Conservation (phyloP, 352 stramenopile species). For the Blastocystis sp. region DNA sequence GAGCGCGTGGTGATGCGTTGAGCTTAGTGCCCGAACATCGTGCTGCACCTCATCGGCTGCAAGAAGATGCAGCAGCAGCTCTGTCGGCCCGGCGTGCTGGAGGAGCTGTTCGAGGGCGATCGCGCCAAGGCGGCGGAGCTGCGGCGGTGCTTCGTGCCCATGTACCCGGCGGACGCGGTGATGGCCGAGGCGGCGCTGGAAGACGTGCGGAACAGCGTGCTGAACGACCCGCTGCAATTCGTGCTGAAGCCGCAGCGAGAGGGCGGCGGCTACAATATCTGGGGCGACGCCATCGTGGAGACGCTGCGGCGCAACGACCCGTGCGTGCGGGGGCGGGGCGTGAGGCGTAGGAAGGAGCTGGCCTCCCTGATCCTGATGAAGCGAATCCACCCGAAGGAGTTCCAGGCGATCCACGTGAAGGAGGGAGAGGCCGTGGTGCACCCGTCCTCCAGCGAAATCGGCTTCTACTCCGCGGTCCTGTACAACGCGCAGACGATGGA, state of each 20-base stretch:
- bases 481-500: slow-evolving; percentile 74
- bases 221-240: slow-evolving; percentile 77
- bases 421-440: slow-evolving; percentile 71
- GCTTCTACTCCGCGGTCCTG: slow-evolving; percentile 74
- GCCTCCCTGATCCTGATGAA: slow-evolving; percentile 92
- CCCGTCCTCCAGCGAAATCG: slow-evolving; percentile 63
- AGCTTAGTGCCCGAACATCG: slow-evolving; percentile 86
- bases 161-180: slow-evolving; percentile 81
- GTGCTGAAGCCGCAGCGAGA: slow-evolving; percentile 97
- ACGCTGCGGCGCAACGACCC: slow-evolving; percentile 78
- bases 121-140: slow-evolving; percentile 77
- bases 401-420: slow-evolving; percentile 75
- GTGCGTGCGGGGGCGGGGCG: slow-evolving; percentile 66
- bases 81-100: slow-evolving; percentile 79
- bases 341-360: slow-evolving; percentile 74
- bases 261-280: slow-evolving; percentile 94
- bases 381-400: slow-evolving; percentile 84
- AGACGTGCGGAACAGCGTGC: slow-evolving; percentile 75
- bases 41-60: slow-evolving; percentile 91
- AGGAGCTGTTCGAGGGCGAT: slow-evolving; percentile 79
- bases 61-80: slow-evolving; percentile 98
- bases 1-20: slow-evolving; percentile 68
- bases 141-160: slow-evolving; percentile 86
- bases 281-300: slow-evolving; percentile 84
- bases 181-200: slow-evolving; percentile 68